phyloP scores from a whole-genome alignment of 495 filamentous ascomycete species.

The Aspergillus carlsbadensis region DNA sequence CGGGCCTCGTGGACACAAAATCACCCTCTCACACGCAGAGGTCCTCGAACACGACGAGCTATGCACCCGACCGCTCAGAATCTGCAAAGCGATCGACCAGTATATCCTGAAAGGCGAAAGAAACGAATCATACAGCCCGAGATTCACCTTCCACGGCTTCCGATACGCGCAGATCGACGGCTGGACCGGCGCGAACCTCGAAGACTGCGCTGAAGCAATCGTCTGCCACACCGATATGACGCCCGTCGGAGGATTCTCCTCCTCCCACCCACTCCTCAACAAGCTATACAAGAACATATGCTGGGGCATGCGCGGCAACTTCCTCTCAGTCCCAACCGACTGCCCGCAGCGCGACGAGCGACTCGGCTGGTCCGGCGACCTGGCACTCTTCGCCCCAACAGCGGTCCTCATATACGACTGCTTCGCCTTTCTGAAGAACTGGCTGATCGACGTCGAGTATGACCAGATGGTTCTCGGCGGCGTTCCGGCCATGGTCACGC shows the following conservation, averaged over 20 bases:
- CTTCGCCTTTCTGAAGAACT: conserved; percentile 51
- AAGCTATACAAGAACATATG: conserved; percentile 44
- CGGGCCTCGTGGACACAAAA: not conserved
- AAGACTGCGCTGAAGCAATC: conserved; percentile 37
- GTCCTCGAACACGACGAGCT: conserved; percentile 4
- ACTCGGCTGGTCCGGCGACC: conserved; percentile 58
- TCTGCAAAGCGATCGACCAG: not conserved
- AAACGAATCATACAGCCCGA: not conserved
- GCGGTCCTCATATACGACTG: conserved; percentile 21
- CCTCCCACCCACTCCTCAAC: conserved; percentile 49
- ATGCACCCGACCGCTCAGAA: not conserved
- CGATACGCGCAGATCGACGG: conserved; percentile 53
- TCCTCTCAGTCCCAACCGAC: conserved; percentile 54
- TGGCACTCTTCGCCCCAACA: conserved; percentile 50
- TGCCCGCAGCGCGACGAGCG: conserved; percentile 59
- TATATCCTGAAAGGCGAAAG: not conserved
- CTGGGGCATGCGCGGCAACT: conserved; percentile 57
- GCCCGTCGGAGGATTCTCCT: conserved; percentile 31
- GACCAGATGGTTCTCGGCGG: conserved; percentile 30
- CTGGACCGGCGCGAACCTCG: conserved; percentile 28
- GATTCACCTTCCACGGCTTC: conserved; percentile 54
- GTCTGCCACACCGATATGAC: conserved; percentile 25
- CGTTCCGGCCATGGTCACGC: conserved; percentile 35
- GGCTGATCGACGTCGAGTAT: conserved; percentile 44
- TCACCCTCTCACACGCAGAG: conserved; percentile 3